These are phyloP conservation scores for Kwoniella heveanensis DNA, from an alignment of 768 basidiomycete genomes.

Conservation along the genomic window DNA sequence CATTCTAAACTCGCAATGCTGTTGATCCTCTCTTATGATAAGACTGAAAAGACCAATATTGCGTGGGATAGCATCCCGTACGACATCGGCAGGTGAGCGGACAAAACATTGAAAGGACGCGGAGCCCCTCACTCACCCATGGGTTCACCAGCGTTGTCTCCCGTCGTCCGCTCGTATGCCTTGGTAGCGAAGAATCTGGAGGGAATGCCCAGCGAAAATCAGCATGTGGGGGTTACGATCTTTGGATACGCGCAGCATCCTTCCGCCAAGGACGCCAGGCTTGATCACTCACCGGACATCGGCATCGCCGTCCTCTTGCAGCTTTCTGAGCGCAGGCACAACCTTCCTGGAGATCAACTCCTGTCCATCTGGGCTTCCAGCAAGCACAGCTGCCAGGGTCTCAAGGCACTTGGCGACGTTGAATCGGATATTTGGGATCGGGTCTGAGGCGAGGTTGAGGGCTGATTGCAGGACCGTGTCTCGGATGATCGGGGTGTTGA, in stretches of 20 bases:
- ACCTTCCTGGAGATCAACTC: conserved; percentile 74
- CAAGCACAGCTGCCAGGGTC: conserved; percentile 75
- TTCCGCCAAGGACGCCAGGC: no score
- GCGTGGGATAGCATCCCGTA: no score
- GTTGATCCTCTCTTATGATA: no score
- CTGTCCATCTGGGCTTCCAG: conserved; percentile 65
- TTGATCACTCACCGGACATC: conserved; percentile 72
- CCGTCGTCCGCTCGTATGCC: conserved; percentile 44
- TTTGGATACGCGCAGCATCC: no score
- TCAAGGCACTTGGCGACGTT: conserved; percentile 96
- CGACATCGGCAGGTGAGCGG: no score
- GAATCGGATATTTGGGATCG: conserved; percentile 98
- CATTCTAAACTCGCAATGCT: no score
- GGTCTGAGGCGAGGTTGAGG: conserved; percentile 77
- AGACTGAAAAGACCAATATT: no score
- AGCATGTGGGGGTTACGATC: neutral
- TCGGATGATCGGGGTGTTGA: conserved; percentile 79
- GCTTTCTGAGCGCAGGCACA: conserved; percentile 78
- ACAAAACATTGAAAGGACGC: no score
- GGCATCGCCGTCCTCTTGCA: conserved; percentile 85
- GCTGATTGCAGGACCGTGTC: conserved; percentile 76
- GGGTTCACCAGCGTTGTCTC: conserved; percentile 34
- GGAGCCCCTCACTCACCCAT: conserved; percentile 53
- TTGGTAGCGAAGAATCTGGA: conserved; percentile 49
- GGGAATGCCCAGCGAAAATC: neutral